Evolutionary conservation across 768 basidiomycete species (phyloP).

Genomic region (Lyophyllum shimeji): DNA sequence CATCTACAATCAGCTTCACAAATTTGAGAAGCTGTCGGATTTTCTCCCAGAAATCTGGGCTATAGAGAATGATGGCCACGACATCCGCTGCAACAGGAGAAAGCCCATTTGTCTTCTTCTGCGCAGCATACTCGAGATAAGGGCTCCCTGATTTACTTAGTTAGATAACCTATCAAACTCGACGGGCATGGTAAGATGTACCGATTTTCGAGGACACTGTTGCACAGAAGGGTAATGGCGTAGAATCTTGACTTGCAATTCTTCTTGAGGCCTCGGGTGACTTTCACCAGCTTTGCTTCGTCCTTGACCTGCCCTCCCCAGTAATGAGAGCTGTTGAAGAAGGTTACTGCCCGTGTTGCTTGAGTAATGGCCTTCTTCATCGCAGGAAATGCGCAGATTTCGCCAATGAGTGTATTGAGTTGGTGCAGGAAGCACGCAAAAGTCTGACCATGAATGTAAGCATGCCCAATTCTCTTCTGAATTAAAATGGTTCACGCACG

Average conservation of each 20-base stretch:
- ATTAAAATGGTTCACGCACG: too few relatives aligned
- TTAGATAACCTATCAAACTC: too few relatives aligned
- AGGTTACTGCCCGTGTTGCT: constrained; percentile 23
- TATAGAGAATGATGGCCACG: constrained; percentile 20
- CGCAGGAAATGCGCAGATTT: constrained; percentile 21
- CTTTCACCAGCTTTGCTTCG: constrained; percentile 9
- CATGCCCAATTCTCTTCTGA: too few relatives aligned
- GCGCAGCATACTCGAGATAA: too few relatives aligned
- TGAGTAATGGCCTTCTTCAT: constrained; percentile 23
- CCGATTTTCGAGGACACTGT: too few relatives aligned
- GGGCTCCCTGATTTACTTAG: too few relatives aligned
- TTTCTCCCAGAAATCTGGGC: constrained; percentile 20
- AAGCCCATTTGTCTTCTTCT: too few relatives aligned
- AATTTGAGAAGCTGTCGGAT: constrained; percentile 26
- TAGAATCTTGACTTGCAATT: constrained; percentile 26
- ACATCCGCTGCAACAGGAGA: constrained; percentile 23
- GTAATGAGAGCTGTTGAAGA: constrained; percentile 32
- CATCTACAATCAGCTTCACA: constrained; percentile 32
- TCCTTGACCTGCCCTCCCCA: constrained; percentile 32
- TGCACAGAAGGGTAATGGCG: constrained; percentile 20
- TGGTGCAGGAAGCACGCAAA: constrained; percentile 29
- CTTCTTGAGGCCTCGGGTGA: constrained; percentile 22
- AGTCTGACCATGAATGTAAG: constrained; percentile 17
- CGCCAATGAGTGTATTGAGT: constrained; percentile 28
- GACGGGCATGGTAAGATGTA: too few relatives aligned